Evolutionary conservation across 2,329 filamentous ascomycete species (phyloP), one percentile per base, ranked within the genome.

Genomic region (Colletotrichum destructivum): DNA sequence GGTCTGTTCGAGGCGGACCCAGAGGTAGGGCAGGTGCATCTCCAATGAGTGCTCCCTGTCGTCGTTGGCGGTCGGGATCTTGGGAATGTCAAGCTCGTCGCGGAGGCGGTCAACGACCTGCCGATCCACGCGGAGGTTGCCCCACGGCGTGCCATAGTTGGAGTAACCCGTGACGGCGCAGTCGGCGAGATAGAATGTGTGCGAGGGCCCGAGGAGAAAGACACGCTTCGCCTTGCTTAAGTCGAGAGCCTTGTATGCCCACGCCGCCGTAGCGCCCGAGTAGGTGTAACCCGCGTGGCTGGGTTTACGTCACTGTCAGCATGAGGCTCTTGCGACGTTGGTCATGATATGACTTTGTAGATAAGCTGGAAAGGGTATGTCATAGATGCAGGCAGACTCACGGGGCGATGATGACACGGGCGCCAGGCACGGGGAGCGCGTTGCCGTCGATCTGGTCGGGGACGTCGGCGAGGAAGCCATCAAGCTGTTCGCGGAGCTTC

Each of bases 21-120:
- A 95, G 74, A 98, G 92, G 78, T 97, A 98, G 0, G 96, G 96
- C 11, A 98, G 87, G 76, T 99, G 96, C 93, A 99, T 97, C 84
- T 99, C 96, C 2, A 98, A 88, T 62, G 94, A 98, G 82, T 99
- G 96, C 82, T 99, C 96, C 6, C 89, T 88, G 73, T 94, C 89
- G 78, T 99, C 96, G 7, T 90, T 86, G 4, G 84, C 77, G 21
- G 81, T 82, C 2, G 88, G 89, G 85, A 98, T 96, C 63, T 87
- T 84, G 21, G 87, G 82, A 79, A 93, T 83, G n/a, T 84, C 85
- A 54, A 75, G 75, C 12, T 80, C 80, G 11, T 40, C 16, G 26
- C 73, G 68, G 75, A 85, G 80, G 1, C 64, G 60, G 47, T 84
- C 76, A 0, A 89, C 86, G 0, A 88, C 87, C 5, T 84, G 82